Evolutionary conservation across 345 rosid species (phyloP).

Genomic region (Cardamine chenopodiifolia): DNA sequence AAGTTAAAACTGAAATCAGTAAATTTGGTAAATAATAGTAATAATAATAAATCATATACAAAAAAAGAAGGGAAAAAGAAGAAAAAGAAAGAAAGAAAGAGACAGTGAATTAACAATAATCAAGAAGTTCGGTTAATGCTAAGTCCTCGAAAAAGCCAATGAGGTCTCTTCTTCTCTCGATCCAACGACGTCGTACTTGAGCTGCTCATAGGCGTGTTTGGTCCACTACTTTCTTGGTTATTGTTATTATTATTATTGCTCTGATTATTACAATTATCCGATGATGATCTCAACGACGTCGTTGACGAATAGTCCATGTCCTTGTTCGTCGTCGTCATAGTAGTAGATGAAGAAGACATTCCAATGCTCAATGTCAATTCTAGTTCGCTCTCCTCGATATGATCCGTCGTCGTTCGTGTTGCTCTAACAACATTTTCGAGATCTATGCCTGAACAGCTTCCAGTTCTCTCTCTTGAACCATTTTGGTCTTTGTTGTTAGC

Average conservation of each 20-base stretch:
- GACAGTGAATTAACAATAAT: conserved; percentile 40
- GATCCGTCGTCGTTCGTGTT: conserved; percentile 41
- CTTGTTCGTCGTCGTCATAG: conserved; percentile 24
- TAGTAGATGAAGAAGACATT: conserved; percentile 41
- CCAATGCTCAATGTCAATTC: conserved; percentile 81
- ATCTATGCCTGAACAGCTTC: conserved; percentile 57
- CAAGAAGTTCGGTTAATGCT: conserved; percentile 55
- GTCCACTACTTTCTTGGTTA: conserved; percentile 51
- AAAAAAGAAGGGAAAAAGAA: conserved; percentile 6
- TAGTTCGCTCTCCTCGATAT: conserved; percentile 54
- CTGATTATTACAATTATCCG: conserved; percentile 45
- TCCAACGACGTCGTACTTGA: conserved; percentile 61
- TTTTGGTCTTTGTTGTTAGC: conserved; percentile 35
- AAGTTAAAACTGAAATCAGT: conserved; percentile 13
- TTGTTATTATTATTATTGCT: conserved; percentile 32
- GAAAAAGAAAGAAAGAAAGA: not conserved
- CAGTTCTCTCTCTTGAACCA: conserved; percentile 54
- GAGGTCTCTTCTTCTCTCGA: conserved; percentile 62
- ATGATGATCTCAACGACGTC: conserved; percentile 42
- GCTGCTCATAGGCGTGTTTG: conserved; percentile 60
- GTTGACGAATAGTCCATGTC: conserved; percentile 43
- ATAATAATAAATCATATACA: conserved; percentile 29
- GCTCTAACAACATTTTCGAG: conserved; percentile 52
- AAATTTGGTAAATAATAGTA: not conserved
- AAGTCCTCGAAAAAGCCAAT: conserved; percentile 75